These are phyloP conservation scores for Schizopora paradoxa DNA, from an alignment of 1,284 basidiomycete genomes.

Conservation along the genomic window DNA sequence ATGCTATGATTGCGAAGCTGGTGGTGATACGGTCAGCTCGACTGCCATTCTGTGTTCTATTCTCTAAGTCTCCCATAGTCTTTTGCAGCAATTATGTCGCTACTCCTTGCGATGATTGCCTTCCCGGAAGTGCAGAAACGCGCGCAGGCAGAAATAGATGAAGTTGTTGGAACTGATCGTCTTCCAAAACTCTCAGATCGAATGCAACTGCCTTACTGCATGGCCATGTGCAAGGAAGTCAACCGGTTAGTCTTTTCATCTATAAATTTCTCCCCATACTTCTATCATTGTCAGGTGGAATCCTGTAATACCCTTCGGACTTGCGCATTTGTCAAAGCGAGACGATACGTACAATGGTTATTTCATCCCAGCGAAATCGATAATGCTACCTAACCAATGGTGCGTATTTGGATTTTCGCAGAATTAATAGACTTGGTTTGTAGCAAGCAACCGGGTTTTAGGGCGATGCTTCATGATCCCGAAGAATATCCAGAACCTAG, in stretches of 20 bases:
- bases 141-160: constrained; percentile 6
- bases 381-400: constrained; percentile 16
- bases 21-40: too few relatives aligned
- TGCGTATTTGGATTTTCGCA: background rate
- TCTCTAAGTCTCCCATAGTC: too few relatives aligned
- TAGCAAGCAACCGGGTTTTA: background rate
- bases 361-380: constrained; percentile 15
- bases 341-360: constrained; percentile 18
- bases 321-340: constrained; percentile 8
- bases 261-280: constrained; percentile 31
- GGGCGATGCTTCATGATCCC: background rate
- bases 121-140: constrained; percentile 4
- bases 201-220: background rate
- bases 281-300: constrained; percentile 41
- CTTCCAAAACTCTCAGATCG: constrained; percentile 1
- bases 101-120: constrained; percentile 8
- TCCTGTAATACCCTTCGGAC: constrained; percentile 35
- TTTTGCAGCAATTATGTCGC: constrained; percentile 1
- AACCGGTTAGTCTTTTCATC: constrained; percentile 4
- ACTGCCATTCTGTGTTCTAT: too few relatives aligned
- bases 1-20: too few relatives aligned
- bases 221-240: constrained; percentile 7
- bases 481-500: background rate
- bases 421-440: background rate
- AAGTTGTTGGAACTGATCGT: background rate